A percentile compares a stretch with the other conserved stretches of the same genome.
phyloP scores from a whole-genome alignment of 257 asterid genomes.

The Haberlea rhodopensis region DNA sequence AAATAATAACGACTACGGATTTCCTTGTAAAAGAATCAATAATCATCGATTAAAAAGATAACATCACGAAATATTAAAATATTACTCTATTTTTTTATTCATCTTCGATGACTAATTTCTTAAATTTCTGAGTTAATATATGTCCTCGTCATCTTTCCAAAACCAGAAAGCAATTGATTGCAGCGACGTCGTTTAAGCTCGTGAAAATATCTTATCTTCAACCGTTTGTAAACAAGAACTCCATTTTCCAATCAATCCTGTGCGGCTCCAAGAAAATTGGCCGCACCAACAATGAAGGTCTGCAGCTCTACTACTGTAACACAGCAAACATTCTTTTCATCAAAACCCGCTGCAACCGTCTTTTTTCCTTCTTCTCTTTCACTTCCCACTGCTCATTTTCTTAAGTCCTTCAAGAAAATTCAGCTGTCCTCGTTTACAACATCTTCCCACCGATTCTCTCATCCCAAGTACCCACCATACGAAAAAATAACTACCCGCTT shows the following conservation, averaged over 20 bases:
- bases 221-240: too few relatives aligned
- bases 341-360: too few relatives aligned
- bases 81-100: too few relatives aligned
- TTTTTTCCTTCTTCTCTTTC: conserved; percentile 30
- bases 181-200: conserved; percentile 12
- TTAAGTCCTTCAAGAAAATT: conserved; percentile 37
- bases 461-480: conserved; percentile 14
- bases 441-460: conserved; percentile 48
- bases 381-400: conserved; percentile 21
- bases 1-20: too few relatives aligned
- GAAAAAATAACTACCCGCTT: conserved; percentile 23
- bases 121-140: background rate
- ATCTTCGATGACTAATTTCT: background rate
- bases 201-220: too few relatives aligned
- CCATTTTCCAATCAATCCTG: background rate
- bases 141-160: background rate
- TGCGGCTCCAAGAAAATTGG: background rate
- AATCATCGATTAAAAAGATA: too few relatives aligned
- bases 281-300: conserved; percentile 44
- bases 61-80: too few relatives aligned
- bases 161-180: background rate
- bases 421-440: conserved; percentile 22
- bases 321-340: too few relatives aligned
- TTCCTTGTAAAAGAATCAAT: too few relatives aligned
- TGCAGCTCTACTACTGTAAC: conserved; percentile 36